Evolutionary conservation across 768 basidiomycete species (phyloP), one percentile per base, ranked within the genome.

Genomic region (Cystoderma amianthinum): DNA sequence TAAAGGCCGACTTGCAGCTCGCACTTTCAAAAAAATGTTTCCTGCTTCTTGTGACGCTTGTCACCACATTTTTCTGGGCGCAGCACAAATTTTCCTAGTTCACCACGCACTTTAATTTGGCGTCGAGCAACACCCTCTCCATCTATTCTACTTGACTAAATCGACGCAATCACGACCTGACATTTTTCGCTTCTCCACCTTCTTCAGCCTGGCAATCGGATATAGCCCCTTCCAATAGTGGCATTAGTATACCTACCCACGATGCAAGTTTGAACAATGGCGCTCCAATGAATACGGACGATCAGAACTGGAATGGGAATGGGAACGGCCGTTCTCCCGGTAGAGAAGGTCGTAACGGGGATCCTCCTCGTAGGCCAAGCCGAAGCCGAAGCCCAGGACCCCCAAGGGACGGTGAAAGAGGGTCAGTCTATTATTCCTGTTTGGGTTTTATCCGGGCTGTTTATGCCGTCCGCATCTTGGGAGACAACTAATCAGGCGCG

Each of bases 201-300:
- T 57, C 58, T 58, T 60, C 78, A 86, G 85, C 85, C 56, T 87
- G 85, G 85, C 83, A 85, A 66, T 76, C 81, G 24, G 85, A 88
- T 49, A 85, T 85, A 48, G 85, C 81, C 23, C 80, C 85, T 42
- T 65, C 80, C 6, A 70, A 58, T 53, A 65, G 60, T 44, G 82
- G 75, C 36, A 86, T 85, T 48, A 79, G 81, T 61, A 87, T 87
- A 54, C 85, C 85, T 38, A 71, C 76, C 18, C 65, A 72, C 35
- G 81, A 77, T 25, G 59, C 59, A 32, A 61, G 58, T 20, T 42
- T 67, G 47, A 58, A 53, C 38, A 63, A 64, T 48, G 71, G 59
- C 42, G 59, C 53, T 38, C 67, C 66, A 42, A 68, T 70, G 63
- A 61, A 58, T 39, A 69, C 62, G n/a, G 80, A 80, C 42, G 80